phyloP scores from a whole-genome alignment of 352 stramenopile species.

The Globisporangium echinulatum region DNA sequence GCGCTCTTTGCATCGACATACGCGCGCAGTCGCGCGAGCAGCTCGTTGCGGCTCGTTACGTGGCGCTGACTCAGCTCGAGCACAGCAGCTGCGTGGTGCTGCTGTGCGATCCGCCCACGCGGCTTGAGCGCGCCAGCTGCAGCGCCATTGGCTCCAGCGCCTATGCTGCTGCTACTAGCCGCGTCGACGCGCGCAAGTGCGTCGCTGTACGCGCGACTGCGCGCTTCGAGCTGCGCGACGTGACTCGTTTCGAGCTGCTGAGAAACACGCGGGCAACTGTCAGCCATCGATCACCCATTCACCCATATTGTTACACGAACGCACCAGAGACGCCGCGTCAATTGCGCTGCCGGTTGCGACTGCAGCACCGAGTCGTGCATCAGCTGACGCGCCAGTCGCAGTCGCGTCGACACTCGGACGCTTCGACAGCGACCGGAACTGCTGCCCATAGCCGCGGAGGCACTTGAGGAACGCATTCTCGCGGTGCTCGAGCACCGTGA shows the following conservation, averaged over 20 bases:
- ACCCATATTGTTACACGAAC: too few species aligned
- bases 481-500: conserved; percentile 30
- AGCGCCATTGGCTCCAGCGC: background rate
- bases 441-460: conserved; percentile 29
- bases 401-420: background rate
- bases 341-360: background rate
- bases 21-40: conserved; percentile 1
- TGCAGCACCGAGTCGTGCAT: background rate
- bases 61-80: conserved; percentile 2
- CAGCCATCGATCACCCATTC: too few species aligned
- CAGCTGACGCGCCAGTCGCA: background rate
- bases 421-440: conserved; percentile 8
- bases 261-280: too few species aligned
- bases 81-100: conserved; percentile 1
- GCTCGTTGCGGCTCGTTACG: conserved; percentile 7
- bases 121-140: background rate
- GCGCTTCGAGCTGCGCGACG: background rate
- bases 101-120: too few species aligned
- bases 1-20: conserved; percentile 5
- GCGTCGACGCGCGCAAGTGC: conserved; percentile 1
- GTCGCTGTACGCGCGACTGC: conserved; percentile 5
- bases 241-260: conserved; percentile 2
- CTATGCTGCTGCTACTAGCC: background rate
- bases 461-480: conserved; percentile 70
- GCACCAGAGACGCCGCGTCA: conserved; percentile 1